Evolutionary conservation across 345 rosid genomes (phyloP).

Genomic region (Alliaria petiolata): DNA sequence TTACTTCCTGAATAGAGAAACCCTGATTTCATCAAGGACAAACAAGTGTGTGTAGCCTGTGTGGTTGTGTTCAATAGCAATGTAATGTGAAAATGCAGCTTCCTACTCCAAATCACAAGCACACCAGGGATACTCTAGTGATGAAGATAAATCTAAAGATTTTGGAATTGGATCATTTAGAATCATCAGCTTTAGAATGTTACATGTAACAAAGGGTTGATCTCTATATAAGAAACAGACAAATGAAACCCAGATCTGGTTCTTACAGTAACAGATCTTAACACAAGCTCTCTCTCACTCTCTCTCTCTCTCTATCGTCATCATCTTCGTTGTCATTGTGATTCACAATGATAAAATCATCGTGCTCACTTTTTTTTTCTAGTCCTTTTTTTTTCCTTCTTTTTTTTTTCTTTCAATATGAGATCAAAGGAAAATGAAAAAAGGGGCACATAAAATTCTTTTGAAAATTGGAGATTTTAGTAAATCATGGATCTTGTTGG

Average conservation of each 20-base stretch:
- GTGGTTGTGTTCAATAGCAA: conserved; percentile 10
- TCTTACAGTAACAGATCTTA: conserved; percentile 35
- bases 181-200: conserved; percentile 31
- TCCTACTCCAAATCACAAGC: too few relatives aligned
- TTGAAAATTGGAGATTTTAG: conserved; percentile 2
- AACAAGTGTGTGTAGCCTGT: too few relatives aligned
- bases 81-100: conserved; percentile 9
- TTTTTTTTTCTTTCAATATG: conserved; percentile 28
- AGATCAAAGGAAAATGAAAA: conserved; percentile 23
- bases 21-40: too few relatives aligned
- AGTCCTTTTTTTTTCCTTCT: not conserved
- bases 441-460: conserved; percentile 10
- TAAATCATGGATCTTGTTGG: conserved; percentile 16
- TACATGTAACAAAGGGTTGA: conserved; percentile 31
- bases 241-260: conserved; percentile 27
- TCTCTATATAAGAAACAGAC: conserved; percentile 28
- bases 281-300: conserved; percentile 10
- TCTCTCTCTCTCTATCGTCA: conserved; percentile 10
- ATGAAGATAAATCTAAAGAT: conserved; percentile 10
- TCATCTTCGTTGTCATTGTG: conserved; percentile 6
- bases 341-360: conserved; percentile 17
- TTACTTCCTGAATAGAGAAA: not conserved
- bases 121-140: too few relatives aligned
- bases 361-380: not conserved
- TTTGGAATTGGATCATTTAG: not conserved